phyloP scores from a whole-genome alignment of 441 rosid species.

The Daphne laureola region DNA sequence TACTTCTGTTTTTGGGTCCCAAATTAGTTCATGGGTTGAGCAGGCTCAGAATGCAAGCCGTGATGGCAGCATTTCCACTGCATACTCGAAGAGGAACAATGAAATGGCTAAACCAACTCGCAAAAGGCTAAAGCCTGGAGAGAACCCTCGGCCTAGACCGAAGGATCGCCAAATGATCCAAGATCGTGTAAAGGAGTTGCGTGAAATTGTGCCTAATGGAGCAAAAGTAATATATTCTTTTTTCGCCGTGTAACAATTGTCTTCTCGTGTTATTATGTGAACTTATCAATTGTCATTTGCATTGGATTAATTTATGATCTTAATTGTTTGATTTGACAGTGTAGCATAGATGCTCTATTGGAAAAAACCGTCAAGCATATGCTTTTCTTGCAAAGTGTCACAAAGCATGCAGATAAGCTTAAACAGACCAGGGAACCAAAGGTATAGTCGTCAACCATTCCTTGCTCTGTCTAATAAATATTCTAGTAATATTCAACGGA shows the following conservation, averaged over 20 bases:
- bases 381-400: slow-evolving; percentile 96
- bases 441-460: slow-evolving; percentile 30
- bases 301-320: background rate
- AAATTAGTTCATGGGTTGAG: slow-evolving; percentile 81
- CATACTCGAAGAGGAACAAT: slow-evolving; percentile 57
- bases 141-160: slow-evolving; percentile 93
- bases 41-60: slow-evolving; percentile 44
- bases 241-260: slow-evolving; percentile 1
- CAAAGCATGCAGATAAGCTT: slow-evolving; percentile 86
- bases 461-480: background rate
- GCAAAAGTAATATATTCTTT: slow-evolving; percentile 57
- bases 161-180: slow-evolving; percentile 98
- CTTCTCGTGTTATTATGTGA: background rate
- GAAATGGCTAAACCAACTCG: slow-evolving; percentile 62
- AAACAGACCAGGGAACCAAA: slow-evolving; percentile 76
- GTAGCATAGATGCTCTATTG: slow-evolving; percentile 90
- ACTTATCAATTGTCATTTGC: slow-evolving; percentile 8
- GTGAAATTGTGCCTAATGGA: slow-evolving; percentile 91
- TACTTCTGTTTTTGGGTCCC: slow-evolving; percentile 53
- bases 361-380: slow-evolving; percentile 93
- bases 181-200: slow-evolving; percentile 94
- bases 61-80: slow-evolving; percentile 46
- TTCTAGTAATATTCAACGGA: background rate
- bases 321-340: slow-evolving; percentile 41
- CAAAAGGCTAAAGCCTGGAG: slow-evolving; percentile 87